Evolutionary conservation across 495 filamentous ascomycete species (phyloP).

Genomic region (Sordaria brevicollis): DNA sequence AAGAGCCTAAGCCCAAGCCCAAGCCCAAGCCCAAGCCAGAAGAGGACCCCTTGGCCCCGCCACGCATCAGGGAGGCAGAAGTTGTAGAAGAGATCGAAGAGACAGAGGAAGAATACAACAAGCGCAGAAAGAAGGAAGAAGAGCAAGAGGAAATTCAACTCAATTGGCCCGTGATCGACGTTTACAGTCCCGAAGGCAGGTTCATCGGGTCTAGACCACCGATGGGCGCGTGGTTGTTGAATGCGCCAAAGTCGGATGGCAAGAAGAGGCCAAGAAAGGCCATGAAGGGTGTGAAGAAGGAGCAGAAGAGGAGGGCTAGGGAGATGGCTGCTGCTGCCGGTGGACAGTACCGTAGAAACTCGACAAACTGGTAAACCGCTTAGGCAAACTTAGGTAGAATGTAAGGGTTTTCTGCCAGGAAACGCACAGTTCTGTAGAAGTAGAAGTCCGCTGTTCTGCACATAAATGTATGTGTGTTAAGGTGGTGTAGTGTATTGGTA

Average conservation of each 20-base stretch:
- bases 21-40: background rate
- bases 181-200: constrained; percentile 74
- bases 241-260: constrained; percentile 21
- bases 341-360: too few relatives aligned
- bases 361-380: too few relatives aligned
- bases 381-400: too few relatives aligned
- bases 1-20: background rate
- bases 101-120: background rate
- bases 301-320: constrained; percentile 25
- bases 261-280: constrained; percentile 39
- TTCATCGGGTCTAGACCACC: constrained; percentile 58
- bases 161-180: constrained; percentile 62
- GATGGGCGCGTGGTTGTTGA: constrained; percentile 60
- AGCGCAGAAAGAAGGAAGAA: constrained; percentile 1
- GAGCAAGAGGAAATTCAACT: constrained; percentile 6
- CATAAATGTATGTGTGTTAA: too few relatives aligned
- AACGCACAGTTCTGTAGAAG: too few relatives aligned
- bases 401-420: too few relatives aligned
- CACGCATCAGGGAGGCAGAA: constrained; percentile 1
- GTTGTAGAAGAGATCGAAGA: constrained; percentile 1
- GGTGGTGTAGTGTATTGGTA: too few relatives aligned
- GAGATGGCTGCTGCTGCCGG: background rate
- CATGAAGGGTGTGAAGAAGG: constrained; percentile 51
- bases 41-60: background rate
- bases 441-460: too few relatives aligned